Evolutionary conservation across 2,329 filamentous ascomycete genomes (phyloP), one percentile per base, ranked within the genome.

Genomic region (Lasiodiplodia citricola): DNA sequence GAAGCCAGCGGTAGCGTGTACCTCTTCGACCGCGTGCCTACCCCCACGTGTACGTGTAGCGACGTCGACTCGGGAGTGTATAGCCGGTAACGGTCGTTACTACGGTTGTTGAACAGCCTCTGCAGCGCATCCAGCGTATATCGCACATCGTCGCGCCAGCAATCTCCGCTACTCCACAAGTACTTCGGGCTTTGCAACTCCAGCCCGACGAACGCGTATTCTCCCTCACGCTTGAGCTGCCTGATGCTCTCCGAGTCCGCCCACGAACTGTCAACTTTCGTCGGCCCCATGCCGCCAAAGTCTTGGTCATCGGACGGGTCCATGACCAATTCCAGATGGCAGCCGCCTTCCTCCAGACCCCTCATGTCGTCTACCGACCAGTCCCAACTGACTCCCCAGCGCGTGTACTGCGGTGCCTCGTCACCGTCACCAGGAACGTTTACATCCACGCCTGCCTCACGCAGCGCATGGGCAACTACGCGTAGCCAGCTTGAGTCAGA

Each of bases 1-100:
- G 72, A 72, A 8, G 66, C 35, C 14, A 75, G 51, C 7, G 64
- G 66, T 47, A 78, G 77, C 14, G 8, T 60, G 23, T 47, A 28
- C 54, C 31, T 57, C 18, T 37, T 18, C n/a, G 35, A 10, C 52
- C 8, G 28, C 31, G 16, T 50, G 1, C 71, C 72, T 31, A 76
- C 73, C 4, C 76, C 76, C 28, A 80, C 70, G 63, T 80, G 77
- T 21, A 79, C 72, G 57, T 80, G 77, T 0, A 77, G 38, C 0
- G 74, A 76, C 4, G 38, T n/a, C 16, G 25, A 28, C 1, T 52
- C 10, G 21, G 25, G 41, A 3, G 4, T 4, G 18, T 51, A 52
- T 18, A 64, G 41, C 4, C 60, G 41, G n/a, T 37, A 64, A 25
- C 21, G 8, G n/a, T 23, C 47, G 25, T n/a, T 21, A 7, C 7